Percentiles rank a stretch among this genome's conserved stretches.
Conservation (phyloP, 2,329 filamentous ascomycete species). For the Fusarium torulosum region DNA sequence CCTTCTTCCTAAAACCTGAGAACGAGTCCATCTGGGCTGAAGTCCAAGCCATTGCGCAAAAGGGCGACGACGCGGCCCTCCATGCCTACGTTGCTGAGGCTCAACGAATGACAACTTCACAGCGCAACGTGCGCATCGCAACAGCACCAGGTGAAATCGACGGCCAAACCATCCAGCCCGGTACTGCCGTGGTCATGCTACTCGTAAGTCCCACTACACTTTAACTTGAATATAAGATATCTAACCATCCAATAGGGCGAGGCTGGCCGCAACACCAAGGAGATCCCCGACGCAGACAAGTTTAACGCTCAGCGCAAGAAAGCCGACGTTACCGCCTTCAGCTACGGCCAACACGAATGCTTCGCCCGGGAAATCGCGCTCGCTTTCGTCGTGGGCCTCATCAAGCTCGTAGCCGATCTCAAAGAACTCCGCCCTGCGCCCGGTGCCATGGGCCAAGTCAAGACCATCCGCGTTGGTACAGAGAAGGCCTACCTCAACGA, state of each 20-base stretch:
- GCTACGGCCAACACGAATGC: constrained; percentile 62
- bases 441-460: constrained; percentile 60
- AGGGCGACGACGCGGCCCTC: constrained; percentile 52
- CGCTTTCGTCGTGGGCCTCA: constrained; percentile 57
- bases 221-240: accelerated
- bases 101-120: constrained; percentile 56
- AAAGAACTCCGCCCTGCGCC: constrained; percentile 61
- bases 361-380: constrained; percentile 57
- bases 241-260: constrained; percentile 50
- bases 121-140: constrained; percentile 56
- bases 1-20: constrained; percentile 57
- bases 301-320: constrained; percentile 59
- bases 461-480: constrained; percentile 56
- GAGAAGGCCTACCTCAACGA: constrained; percentile 62
- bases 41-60: constrained; percentile 56
- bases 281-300: constrained; percentile 54
- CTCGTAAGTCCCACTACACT: constrained; percentile 51
- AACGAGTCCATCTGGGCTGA: constrained; percentile 58
- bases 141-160: constrained; percentile 53
- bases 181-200: constrained; percentile 56
- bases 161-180: constrained; percentile 55
- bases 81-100: constrained; percentile 57
- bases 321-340: constrained; percentile 58
- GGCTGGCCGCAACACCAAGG: constrained; percentile 55
- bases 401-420: constrained; percentile 59